These are phyloP conservation scores for Lasiosphaeria hispida DNA, from an alignment of 495 filamentous ascomycete genomes.

Conservation along the genomic window DNA sequence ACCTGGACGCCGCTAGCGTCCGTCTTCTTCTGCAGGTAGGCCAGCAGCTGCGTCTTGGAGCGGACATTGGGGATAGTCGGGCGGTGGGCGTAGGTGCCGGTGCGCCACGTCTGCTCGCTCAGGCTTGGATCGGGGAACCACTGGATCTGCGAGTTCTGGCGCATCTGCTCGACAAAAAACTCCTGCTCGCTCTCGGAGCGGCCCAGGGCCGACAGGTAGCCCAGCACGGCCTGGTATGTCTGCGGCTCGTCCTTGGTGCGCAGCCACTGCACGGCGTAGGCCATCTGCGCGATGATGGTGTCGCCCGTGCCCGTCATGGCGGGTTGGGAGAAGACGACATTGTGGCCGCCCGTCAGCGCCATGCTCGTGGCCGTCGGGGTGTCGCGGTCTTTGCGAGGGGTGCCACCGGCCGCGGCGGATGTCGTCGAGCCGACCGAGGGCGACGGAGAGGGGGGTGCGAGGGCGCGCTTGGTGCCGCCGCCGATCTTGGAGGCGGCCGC, in stretches of 20 bases:
- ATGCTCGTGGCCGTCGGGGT: conserved; percentile 27
- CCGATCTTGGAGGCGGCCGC: conserved; percentile 48
- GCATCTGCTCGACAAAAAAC: conserved; percentile 47
- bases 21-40: conserved; percentile 72
- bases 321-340: conserved; percentile 74
- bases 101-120: conserved; percentile 52
- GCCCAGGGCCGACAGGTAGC: conserved; percentile 69
- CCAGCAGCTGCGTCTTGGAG: conserved; percentile 68
- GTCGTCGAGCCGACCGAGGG: conserved; percentile 47
- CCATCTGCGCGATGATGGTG: conserved; percentile 79
- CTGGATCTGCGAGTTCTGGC: conserved; percentile 65
- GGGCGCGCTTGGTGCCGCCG: conserved; percentile 43
- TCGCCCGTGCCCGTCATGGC: conserved; percentile 71
- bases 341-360: conserved; percentile 34
- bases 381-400: conserved; percentile 57
- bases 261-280: conserved; percentile 80
- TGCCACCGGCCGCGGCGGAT: conserved; percentile 41
- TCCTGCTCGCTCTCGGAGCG: conserved; percentile 40
- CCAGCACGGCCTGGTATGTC: conserved; percentile 68
- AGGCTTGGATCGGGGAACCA: conserved; percentile 59
- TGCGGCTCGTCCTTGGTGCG: conserved; percentile 71
- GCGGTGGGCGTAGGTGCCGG: conserved; percentile 71
- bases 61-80: conserved; percentile 77
- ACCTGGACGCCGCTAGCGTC: conserved; percentile 80
- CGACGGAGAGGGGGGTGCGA: conserved; percentile 36